phyloP scores from a whole-genome alignment of 352 stramenopile genomes.

The Phytophthora vignae region DNA sequence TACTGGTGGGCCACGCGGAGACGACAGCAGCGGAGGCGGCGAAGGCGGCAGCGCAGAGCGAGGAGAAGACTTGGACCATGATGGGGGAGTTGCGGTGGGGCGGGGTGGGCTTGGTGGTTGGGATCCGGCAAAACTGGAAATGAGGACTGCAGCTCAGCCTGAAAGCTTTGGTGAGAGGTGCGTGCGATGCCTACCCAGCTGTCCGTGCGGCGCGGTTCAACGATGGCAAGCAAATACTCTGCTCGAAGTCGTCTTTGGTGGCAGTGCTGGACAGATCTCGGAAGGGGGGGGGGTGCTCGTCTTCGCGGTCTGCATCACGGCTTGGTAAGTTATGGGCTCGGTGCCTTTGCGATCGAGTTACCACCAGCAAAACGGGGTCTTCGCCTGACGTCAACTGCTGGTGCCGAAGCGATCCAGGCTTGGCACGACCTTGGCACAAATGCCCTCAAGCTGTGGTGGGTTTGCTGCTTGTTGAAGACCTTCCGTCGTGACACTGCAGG shows the following conservation, averaged over 20 bases:
- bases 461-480: background rate
- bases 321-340: background rate
- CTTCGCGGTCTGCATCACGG: conserved; percentile 1
- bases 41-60: conserved; percentile 12
- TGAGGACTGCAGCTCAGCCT: conserved; percentile 4
- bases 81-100: background rate
- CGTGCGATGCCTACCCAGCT: conserved; percentile 8
- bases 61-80: conserved; percentile 37
- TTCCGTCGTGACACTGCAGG: background rate
- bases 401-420: conserved; percentile 13
- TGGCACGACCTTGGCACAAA: conserved; percentile 1
- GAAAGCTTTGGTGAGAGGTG: background rate
- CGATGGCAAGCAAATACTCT: conserved; percentile 8
- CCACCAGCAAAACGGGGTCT: background rate
- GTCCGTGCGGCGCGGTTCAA: conserved; percentile 19
- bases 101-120: conserved; percentile 5
- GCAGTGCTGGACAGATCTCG: conserved; percentile 31
- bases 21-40: conserved; percentile 13
- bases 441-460: background rate
- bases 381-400: conserved; percentile 3
- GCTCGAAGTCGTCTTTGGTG: conserved; percentile 11
- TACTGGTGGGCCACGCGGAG: conserved; percentile 39
- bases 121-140: conserved; percentile 25
- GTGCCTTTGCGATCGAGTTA: conserved; percentile 1
- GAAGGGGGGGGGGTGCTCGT: conserved; percentile 8